phyloP scores from a whole-genome alignment of 1,139 yeast species.

The Lodderomyces elongisporus region DNA sequence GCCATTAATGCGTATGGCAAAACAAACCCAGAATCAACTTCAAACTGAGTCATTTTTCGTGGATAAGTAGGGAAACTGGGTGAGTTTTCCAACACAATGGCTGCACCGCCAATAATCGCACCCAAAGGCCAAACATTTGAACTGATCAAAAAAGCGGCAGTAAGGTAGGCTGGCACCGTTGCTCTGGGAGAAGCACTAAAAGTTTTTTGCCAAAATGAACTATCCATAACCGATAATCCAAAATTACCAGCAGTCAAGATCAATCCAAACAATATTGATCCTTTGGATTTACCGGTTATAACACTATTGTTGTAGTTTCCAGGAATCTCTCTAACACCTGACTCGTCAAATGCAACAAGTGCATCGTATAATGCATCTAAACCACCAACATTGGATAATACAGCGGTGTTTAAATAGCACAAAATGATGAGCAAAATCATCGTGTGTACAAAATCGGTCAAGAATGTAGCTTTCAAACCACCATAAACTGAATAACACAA shows the following conservation, averaged over 20 bases:
- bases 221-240: slow-evolving; percentile 28
- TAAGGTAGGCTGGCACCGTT: slow-evolving; percentile 34
- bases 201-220: slow-evolving; percentile 32
- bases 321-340: slow-evolving; percentile 18
- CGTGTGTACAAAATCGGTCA: slow-evolving; percentile 34
- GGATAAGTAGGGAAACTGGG: slow-evolving; percentile 29
- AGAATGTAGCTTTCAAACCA: slow-evolving; percentile 38
- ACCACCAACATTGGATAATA: slow-evolving; percentile 26
- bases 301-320: slow-evolving; percentile 32
- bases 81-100: slow-evolving; percentile 21
- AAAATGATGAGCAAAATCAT: slow-evolving; percentile 28
- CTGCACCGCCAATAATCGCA: slow-evolving; percentile 24
- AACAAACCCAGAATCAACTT: slow-evolving; percentile 25
- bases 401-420: slow-evolving; percentile 24
- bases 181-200: slow-evolving; percentile 31
- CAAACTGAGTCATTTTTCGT: slow-evolving; percentile 20
- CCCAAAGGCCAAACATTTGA: slow-evolving; percentile 32
- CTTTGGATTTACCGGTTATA: slow-evolving; percentile 31
- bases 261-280: slow-evolving; percentile 26
- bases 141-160: slow-evolving; percentile 28
- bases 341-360: slow-evolving; percentile 14
- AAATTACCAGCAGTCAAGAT: slow-evolving; percentile 26
- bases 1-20: slow-evolving; percentile 26
- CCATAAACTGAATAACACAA: slow-evolving; percentile 35
- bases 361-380: slow-evolving; percentile 24